Percentiles rank a stretch among this genome's conserved stretches.
Evolutionary conservation across 2,329 filamentous ascomycete species (phyloP).

Genomic region (Penicillium sp.): DNA sequence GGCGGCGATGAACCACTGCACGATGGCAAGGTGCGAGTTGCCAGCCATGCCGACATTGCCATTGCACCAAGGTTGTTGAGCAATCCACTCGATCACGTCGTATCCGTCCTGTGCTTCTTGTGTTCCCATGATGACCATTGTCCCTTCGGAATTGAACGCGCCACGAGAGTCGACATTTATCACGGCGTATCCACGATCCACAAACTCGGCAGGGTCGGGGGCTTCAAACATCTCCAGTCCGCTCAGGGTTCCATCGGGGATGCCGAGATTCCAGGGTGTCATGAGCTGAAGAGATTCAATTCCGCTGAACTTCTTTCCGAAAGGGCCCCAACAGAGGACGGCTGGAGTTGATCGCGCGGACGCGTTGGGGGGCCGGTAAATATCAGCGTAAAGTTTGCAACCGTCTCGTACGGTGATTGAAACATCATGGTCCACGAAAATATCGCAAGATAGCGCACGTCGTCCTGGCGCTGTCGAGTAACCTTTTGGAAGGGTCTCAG

Average conservation of each 20-base stretch:
- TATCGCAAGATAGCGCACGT: conserved; percentile 35
- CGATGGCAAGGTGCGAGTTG: conserved; percentile 47
- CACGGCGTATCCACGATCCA: conserved; percentile 36
- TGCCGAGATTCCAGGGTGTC: conserved; percentile 42
- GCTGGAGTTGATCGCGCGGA: conserved; percentile 42
- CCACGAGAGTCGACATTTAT: conserved; percentile 40
- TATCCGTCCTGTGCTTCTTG: conserved; percentile 52
- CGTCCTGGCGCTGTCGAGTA: conserved; percentile 37
- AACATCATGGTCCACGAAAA: conserved; percentile 50
- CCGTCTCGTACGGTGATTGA: conserved; percentile 49
- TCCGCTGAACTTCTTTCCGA: conserved; percentile 49
- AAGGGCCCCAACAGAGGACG: conserved; percentile 48
- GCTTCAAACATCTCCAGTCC: conserved; percentile 49
- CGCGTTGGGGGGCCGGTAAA: conserved; percentile 45
- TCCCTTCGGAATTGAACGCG: conserved; percentile 38
- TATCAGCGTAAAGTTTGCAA: conserved; percentile 45
- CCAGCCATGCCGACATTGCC: conserved; percentile 48
- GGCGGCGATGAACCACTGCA: conserved; percentile 48
- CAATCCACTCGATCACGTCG: conserved; percentile 48
- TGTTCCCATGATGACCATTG: conserved; percentile 41
- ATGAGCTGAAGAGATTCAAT: conserved; percentile 41
- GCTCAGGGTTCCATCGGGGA: conserved; percentile 28
- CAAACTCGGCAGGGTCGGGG: conserved; percentile 41
- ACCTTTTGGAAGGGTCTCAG: conserved; percentile 41
- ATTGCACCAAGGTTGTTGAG: conserved; percentile 48